Evolutionary conservation across 371 early-diverging fungal genomes (phyloP).

Genomic region (Zopfochytrium polystomum): DNA sequence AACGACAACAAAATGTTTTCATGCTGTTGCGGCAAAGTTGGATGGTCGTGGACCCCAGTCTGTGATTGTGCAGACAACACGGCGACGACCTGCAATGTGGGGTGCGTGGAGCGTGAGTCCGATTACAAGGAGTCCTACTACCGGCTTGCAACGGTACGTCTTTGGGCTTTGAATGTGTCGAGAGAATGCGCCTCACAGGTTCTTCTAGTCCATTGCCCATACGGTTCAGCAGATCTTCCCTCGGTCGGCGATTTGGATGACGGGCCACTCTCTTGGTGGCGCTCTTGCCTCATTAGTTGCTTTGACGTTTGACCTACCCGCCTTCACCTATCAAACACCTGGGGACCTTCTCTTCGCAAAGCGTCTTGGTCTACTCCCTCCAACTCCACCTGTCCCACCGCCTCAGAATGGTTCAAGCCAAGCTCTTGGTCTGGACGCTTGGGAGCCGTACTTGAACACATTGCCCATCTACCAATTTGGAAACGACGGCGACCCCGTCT

Average conservation of each 20-base stretch:
- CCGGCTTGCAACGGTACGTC: constrained; percentile 55
- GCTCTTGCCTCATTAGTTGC: constrained; percentile 78
- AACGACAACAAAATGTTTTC: constrained; percentile 91
- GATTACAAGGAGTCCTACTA: constrained; percentile 61
- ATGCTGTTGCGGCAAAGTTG: constrained; percentile 95
- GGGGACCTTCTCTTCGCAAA: constrained; percentile 79
- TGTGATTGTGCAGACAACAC: constrained; percentile 23
- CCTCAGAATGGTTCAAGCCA: neutral
- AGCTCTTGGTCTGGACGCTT: constrained; percentile 10
- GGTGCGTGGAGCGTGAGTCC: constrained; percentile 10
- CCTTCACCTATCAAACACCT: constrained; percentile 83
- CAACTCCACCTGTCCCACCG: constrained; percentile 46
- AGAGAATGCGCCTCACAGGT: too few relatives aligned
- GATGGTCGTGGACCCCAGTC: constrained; percentile 51
- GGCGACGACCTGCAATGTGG: constrained; percentile 15
- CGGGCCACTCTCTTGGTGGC: constrained; percentile 95
- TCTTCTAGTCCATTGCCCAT: too few relatives aligned
- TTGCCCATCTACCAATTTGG: constrained; percentile 90
- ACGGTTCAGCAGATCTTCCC: too few relatives aligned
- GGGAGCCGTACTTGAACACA: constrained; percentile 38
- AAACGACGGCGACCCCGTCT: constrained; percentile 91
- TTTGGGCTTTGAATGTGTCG: too few relatives aligned
- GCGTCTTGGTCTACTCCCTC: constrained; percentile 72
- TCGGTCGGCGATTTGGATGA: constrained; percentile 86
- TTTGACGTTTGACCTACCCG: constrained; percentile 81